Evolutionary conservation across 495 filamentous ascomycete species (phyloP).

Genomic region (Tuber magnatum): DNA sequence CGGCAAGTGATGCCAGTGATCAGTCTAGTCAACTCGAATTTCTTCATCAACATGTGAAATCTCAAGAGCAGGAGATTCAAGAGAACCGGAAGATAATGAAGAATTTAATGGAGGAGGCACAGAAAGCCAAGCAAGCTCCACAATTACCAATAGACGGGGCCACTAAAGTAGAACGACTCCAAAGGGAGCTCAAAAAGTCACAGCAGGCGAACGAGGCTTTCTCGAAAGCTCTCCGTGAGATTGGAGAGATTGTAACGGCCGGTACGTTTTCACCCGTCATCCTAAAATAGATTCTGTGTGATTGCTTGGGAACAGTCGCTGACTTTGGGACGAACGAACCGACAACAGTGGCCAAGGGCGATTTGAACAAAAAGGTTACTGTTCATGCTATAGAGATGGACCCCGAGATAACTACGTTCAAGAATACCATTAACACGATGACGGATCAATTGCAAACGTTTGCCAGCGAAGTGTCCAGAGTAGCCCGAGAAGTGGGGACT

Average conservation of each 20-base stretch:
- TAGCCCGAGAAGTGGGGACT: conserved; percentile 94
- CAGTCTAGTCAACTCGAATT: conserved; percentile 46
- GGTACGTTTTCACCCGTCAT: conserved; percentile 29
- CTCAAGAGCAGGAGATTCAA: conserved; percentile 48
- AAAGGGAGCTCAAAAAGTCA: conserved; percentile 89
- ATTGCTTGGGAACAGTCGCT: not conserved
- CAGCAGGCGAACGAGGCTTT: conserved; percentile 98
- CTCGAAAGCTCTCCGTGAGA: conserved; percentile 92
- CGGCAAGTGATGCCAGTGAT: conserved; percentile 36
- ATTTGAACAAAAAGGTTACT: conserved; percentile 94
- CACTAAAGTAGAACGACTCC: conserved; percentile 57
- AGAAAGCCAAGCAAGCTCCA: conserved; percentile 53
- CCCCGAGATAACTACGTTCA: conserved; percentile 98
- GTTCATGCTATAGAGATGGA: conserved; percentile 97
- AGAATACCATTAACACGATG: conserved; percentile 96
- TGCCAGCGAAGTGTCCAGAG: conserved; percentile 90
- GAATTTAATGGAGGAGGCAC: conserved; percentile 56
- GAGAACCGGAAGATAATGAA: conserved; percentile 41
- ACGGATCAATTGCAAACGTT: conserved; percentile 98
- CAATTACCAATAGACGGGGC: conserved; percentile 53
- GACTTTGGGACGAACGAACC: not conserved
- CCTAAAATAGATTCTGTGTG: not conserved
- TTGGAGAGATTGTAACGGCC: conserved; percentile 67
- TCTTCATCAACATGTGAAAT: conserved; percentile 48
- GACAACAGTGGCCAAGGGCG: conserved; percentile 78